These are phyloP conservation scores for Dactylellina leptospora DNA, from an alignment of 2,329 filamentous ascomycete species.

Conservation along the genomic window DNA sequence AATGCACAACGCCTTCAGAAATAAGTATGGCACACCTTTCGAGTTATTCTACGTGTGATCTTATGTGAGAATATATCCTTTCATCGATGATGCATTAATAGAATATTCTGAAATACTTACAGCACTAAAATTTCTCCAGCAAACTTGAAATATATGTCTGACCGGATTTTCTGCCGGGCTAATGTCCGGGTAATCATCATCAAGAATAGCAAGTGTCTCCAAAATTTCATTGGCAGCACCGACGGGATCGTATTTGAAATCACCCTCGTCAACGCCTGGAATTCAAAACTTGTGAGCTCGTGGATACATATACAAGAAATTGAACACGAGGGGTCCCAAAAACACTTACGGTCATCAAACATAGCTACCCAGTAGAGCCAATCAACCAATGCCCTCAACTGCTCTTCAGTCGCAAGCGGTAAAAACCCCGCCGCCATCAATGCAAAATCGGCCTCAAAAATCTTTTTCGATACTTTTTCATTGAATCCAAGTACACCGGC, in stretches of 20 bases:
- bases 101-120: conserved; percentile 45
- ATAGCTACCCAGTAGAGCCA: conserved; percentile 7
- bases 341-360: conserved; percentile 34
- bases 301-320: not conserved
- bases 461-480: conserved; percentile 6
- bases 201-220: conserved; percentile 54
- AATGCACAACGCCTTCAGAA: not conserved
- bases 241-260: conserved; percentile 55
- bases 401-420: conserved; percentile 8
- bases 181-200: conserved; percentile 55
- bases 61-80: not conserved
- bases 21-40: not conserved
- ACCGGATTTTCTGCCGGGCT: conserved; percentile 55
- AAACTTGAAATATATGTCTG: conserved; percentile 57
- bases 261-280: conserved; percentile 59
- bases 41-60: not conserved
- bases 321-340: not conserved
- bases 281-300: not conserved
- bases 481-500: not conserved
- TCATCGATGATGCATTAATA: not conserved
- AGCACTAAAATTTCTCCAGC: conserved; percentile 56
- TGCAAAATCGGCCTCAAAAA: conserved; percentile 14
- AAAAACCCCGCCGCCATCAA: conserved; percentile 7
- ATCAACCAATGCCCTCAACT: conserved; percentile 7
- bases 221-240: conserved; percentile 56